These are phyloP conservation scores for Sclerotinia glacialis DNA, from an alignment of 2,329 filamentous ascomycete species.

Conservation along the genomic window DNA sequence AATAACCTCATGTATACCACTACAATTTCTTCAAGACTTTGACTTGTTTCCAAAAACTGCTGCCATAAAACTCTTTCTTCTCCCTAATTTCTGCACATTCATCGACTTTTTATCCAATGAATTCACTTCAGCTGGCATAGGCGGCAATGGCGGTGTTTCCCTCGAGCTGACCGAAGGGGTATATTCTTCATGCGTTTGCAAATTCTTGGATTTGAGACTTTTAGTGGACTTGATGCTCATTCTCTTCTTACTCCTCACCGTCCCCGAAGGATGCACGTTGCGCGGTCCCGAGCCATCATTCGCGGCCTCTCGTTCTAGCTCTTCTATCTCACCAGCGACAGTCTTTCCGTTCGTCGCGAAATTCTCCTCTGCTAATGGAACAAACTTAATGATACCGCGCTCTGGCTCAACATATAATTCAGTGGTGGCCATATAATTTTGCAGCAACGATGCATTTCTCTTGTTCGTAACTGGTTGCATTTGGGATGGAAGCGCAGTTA, in stretches of 20 bases:
- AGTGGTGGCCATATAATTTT: slow-evolving; percentile 66
- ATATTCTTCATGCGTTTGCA: slow-evolving; percentile 34
- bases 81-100: slow-evolving; percentile 39
- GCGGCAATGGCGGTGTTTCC: slow-evolving; percentile 31
- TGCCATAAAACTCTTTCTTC: slow-evolving; percentile 49
- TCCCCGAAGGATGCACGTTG: slow-evolving; percentile 29
- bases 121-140: slow-evolving; percentile 29
- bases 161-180: slow-evolving; percentile 26
- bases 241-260: slow-evolving; percentile 38
- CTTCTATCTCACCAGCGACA: slow-evolving; percentile 63
- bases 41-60: slow-evolving; percentile 43
- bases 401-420: slow-evolving; percentile 62
- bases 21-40: slow-evolving; percentile 4
- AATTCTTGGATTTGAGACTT: slow-evolving; percentile 30
- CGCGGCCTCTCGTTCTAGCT: slow-evolving; percentile 37
- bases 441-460: slow-evolving; percentile 74
- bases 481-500: slow-evolving; percentile 67
- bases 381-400: slow-evolving; percentile 72
- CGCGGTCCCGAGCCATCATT: slow-evolving; percentile 24
- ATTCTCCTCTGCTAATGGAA: slow-evolving; percentile 67
- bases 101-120: slow-evolving; percentile 31
- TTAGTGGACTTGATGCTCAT: slow-evolving; percentile 42
- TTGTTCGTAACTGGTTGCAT: slow-evolving; percentile 75
- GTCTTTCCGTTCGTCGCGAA: slow-evolving; percentile 70
- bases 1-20: neutral